Percentiles rank a stretch among this genome's conserved stretches.
These are phyloP conservation scores for Monarda citriodora DNA, from an alignment of 305 asterid genomes.

Conservation along the genomic window DNA sequence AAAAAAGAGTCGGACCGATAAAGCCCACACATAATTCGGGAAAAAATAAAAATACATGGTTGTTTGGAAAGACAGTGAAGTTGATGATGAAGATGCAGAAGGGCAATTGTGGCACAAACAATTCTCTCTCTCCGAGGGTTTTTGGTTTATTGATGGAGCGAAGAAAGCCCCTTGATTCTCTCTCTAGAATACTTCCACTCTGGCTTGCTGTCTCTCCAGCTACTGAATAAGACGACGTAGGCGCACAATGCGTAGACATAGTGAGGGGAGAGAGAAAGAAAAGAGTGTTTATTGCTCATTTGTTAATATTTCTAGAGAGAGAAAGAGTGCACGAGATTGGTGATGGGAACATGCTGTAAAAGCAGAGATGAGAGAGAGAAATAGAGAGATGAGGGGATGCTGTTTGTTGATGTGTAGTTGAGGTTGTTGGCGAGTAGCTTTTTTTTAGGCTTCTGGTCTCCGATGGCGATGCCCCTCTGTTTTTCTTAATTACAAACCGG, in stretches of 20 bases:
- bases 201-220: slow-evolving; percentile 20
- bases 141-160: slow-evolving; percentile 30
- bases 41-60: slow-evolving; percentile 25
- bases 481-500: slow-evolving; percentile 13
- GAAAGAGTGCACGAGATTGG: slow-evolving; percentile 14
- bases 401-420: slow-evolving; percentile 31
- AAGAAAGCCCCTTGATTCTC: slow-evolving; percentile 22
- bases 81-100: slow-evolving; percentile 67
- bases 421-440: slow-evolving; percentile 36
- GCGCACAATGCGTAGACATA: background rate
- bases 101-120: slow-evolving; percentile 59
- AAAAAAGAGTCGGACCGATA: slow-evolving; percentile 65
- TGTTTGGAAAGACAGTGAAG: slow-evolving; percentile 52
- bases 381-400: slow-evolving; percentile 22
- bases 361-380: slow-evolving; percentile 15
- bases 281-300: background rate
- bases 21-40: slow-evolving; percentile 75
- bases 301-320: slow-evolving; percentile 16
- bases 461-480: slow-evolving; percentile 43
- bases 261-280: slow-evolving; percentile 21
- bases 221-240: slow-evolving; percentile 22
- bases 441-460: slow-evolving; percentile 45
- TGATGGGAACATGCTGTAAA: slow-evolving; percentile 34
- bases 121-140: slow-evolving; percentile 19
- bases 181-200: slow-evolving; percentile 6